Conservation (phyloP, 2,329 filamentous ascomycete species). For the Penicillium paneum region DNA sequence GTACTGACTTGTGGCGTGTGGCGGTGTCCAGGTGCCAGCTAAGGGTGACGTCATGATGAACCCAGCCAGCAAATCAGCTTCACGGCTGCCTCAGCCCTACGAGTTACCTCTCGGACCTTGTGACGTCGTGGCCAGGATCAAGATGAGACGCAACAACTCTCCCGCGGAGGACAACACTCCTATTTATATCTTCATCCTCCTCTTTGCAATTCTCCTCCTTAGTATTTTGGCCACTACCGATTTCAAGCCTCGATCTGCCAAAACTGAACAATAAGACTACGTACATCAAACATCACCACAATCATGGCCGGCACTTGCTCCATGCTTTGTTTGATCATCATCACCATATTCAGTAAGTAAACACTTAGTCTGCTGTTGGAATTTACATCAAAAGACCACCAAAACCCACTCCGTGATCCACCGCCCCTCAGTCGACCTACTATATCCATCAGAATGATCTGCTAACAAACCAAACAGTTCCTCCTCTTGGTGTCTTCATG, state of each 20-base stretch:
- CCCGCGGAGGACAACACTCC: slow-evolving; percentile 26
- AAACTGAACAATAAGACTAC: slow-evolving; percentile 1
- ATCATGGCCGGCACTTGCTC: slow-evolving; percentile 37
- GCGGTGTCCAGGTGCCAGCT: not conserved
- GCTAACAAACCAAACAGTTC: slow-evolving; percentile 49
- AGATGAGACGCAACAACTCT: slow-evolving; percentile 27
- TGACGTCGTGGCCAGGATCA: slow-evolving; percentile 20
- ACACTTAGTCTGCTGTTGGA: slow-evolving; percentile 7
- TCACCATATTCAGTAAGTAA: slow-evolving; percentile 48
- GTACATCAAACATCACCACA: not conserved
- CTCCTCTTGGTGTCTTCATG: slow-evolving; percentile 62
- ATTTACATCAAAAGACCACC: not conserved
- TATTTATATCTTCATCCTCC: slow-evolving; percentile 28
- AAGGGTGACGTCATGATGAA: slow-evolving; percentile 7
- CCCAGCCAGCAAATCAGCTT: not conserved
- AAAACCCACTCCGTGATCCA: not conserved
- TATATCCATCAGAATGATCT: not conserved
- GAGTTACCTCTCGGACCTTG: not conserved
- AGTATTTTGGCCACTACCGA: slow-evolving; percentile 25
- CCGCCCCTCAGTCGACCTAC: not conserved
- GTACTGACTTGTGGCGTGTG: not conserved
- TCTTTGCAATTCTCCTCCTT: slow-evolving; percentile 26
- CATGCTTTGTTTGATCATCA: slow-evolving; percentile 44
- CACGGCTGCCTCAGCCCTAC: slow-evolving; percentile 17
- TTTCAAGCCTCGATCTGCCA: slow-evolving; percentile 10